Conservation (phyloP, 352 stramenopile genomes). For the Saprolegnia parasitica region DNA sequence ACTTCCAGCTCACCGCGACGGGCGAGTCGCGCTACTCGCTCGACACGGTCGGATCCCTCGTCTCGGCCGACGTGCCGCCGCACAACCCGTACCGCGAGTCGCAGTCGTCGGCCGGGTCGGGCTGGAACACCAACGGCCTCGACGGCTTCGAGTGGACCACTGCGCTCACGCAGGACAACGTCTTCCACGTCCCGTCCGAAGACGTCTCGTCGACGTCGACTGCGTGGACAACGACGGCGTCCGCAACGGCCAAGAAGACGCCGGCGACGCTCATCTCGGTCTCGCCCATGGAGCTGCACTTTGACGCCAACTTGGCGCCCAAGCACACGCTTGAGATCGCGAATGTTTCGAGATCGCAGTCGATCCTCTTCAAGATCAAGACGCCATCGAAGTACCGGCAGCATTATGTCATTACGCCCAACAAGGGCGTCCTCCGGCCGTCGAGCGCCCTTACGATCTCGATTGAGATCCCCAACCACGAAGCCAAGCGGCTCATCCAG, state of each 20-base stretch:
- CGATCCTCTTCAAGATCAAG: slow-evolving; percentile 23
- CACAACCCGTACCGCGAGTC: not conserved
- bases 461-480: not conserved
- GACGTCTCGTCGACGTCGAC: slow-evolving; percentile 13
- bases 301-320: slow-evolving; percentile 17
- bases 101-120: not conserved
- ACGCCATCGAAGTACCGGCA: not conserved
- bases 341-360: not conserved
- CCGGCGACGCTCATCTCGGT: not conserved
- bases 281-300: not conserved
- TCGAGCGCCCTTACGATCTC: not conserved
- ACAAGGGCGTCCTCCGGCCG: slow-evolving; percentile 21
- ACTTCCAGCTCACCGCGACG: not conserved
- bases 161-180: not conserved
- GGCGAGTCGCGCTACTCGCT: not conserved
- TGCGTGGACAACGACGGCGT: slow-evolving; percentile 15
- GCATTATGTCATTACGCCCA: slow-evolving; percentile 19
- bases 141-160: not conserved
- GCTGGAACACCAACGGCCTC: not conserved
- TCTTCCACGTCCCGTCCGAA: not conserved
- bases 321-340: slow-evolving; percentile 17
- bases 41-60: not conserved
- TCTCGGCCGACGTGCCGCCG: not conserved
- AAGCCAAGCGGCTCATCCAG: not conserved
- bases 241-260: not conserved